phyloP scores from a whole-genome alignment of 83 land plant genomes.

The Thuja plicata region DNA sequence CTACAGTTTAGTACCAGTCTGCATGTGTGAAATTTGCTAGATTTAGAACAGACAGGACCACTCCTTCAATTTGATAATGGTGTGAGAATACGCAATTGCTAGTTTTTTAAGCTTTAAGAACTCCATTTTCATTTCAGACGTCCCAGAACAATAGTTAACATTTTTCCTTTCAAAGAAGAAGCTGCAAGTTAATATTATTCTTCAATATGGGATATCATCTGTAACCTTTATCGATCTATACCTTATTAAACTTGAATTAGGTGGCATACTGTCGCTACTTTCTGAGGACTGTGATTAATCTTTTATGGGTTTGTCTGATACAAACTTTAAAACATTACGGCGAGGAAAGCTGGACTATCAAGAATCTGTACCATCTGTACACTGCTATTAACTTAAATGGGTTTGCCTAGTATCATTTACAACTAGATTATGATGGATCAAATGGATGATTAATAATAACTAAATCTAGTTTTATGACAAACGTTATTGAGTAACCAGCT shows the following conservation, averaged over 20 bases:
- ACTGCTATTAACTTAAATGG: neutral
- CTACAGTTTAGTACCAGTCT: neutral
- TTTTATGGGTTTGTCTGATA: neutral
- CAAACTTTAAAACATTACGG: neutral
- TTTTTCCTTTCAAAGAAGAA: neutral
- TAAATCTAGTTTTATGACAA: neutral
- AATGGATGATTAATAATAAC: neutral
- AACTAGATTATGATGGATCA: neutral
- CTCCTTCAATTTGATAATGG: neutral
- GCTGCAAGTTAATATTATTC: neutral
- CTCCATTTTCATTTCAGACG: neutral
- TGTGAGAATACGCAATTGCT: neutral
- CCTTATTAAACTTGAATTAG: neutral
- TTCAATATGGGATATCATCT: neutral
- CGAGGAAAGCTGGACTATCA: neutral
- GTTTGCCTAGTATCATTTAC: conserved; percentile 6
- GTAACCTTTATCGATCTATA: neutral
- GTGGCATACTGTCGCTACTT: neutral
- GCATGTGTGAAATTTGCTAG: neutral
- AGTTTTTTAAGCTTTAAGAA: neutral
- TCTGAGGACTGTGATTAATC: neutral
- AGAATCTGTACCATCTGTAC: neutral
- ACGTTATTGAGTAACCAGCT: conserved; percentile 1
- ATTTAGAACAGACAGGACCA: neutral
- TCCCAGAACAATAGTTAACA: neutral